Percentiles rank a stretch among this genome's conserved stretches.
Conservation (phyloP, 352 stramenopile species). For the Phytophthora multivora region DNA sequence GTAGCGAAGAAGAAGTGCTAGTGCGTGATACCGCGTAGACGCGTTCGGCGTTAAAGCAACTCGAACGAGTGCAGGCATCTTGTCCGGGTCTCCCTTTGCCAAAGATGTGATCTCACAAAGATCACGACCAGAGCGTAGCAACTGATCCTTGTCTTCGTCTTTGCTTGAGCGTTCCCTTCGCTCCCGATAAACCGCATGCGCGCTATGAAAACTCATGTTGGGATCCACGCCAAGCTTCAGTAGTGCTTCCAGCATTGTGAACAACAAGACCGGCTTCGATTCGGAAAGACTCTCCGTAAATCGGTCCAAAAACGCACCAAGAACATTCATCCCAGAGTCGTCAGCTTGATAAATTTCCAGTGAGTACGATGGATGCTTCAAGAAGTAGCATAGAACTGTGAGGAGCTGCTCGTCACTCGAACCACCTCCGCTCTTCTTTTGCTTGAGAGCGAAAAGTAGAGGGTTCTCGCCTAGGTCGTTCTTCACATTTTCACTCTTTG, state of each 20-base stretch:
- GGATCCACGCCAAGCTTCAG: conserved; percentile 61
- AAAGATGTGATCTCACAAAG: conserved; percentile 48
- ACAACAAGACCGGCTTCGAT: conserved; percentile 26
- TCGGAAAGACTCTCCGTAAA: conserved; percentile 42
- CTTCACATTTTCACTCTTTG: conserved; percentile 40
- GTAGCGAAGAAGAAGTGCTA: conserved; percentile 64
- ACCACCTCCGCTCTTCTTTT: conserved; percentile 29
- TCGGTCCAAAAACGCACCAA: conserved; percentile 60
- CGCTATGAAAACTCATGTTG: conserved; percentile 51
- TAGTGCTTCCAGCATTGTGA: conserved; percentile 52
- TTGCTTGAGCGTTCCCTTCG: neutral
- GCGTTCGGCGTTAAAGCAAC: conserved; percentile 41
- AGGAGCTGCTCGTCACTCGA: conserved; percentile 32
- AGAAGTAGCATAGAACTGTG: conserved; percentile 54
- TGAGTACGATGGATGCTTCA: conserved; percentile 38
- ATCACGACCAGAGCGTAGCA: conserved; percentile 30
- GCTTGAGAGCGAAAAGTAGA: conserved; percentile 62
- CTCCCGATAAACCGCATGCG: conserved; percentile 10
- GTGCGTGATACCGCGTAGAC: conserved; percentile 35
- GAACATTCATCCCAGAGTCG: conserved; percentile 46
- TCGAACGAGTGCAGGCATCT: conserved; percentile 53
- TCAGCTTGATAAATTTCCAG: conserved; percentile 47
- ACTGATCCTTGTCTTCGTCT: conserved; percentile 9
- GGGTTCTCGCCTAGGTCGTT: conserved; percentile 58
- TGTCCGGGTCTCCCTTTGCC: conserved; percentile 24